phyloP scores from a whole-genome alignment of 805 yeast genomes.

The Myxozyma neglecta region DNA sequence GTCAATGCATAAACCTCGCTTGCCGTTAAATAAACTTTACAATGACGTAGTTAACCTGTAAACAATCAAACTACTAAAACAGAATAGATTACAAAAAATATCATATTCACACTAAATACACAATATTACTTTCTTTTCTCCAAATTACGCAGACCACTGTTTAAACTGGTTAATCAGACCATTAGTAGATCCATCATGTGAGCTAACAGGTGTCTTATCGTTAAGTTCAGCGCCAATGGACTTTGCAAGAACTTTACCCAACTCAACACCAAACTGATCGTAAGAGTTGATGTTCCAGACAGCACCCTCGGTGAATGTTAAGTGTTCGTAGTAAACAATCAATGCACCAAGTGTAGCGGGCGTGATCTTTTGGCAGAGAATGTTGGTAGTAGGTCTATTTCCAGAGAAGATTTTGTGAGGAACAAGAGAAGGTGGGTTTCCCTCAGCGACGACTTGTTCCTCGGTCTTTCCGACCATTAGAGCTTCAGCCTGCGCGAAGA shows the following conservation, averaged over 20 bases:
- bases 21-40: too few relatives aligned
- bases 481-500: constrained; percentile 98
- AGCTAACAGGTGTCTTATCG: constrained; percentile 51
- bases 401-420: constrained; percentile 97
- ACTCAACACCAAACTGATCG: constrained; percentile 99
- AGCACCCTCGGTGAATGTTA: constrained; percentile 98
- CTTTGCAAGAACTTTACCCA: constrained; percentile 97
- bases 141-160: constrained; percentile 44
- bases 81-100: background rate
- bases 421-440: constrained; percentile 78
- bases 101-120: background rate
- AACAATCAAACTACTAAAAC: too few relatives aligned
- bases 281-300: constrained; percentile 99
- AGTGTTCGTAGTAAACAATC: constrained; percentile 97
- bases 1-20: too few relatives aligned
- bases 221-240: constrained; percentile 88
- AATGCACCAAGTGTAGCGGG: constrained; percentile 95
- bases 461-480: constrained; percentile 89
- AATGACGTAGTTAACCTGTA: too few relatives aligned
- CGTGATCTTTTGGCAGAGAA: constrained; percentile 90
- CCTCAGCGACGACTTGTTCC: constrained; percentile 76
- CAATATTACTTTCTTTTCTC: background rate
- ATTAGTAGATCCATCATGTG: constrained; percentile 90
- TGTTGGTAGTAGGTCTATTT: constrained; percentile 98
- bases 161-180: constrained; percentile 94